Evolutionary conservation across 257 asterid species (phyloP).

Genomic region (Hygrophila difformis): DNA sequence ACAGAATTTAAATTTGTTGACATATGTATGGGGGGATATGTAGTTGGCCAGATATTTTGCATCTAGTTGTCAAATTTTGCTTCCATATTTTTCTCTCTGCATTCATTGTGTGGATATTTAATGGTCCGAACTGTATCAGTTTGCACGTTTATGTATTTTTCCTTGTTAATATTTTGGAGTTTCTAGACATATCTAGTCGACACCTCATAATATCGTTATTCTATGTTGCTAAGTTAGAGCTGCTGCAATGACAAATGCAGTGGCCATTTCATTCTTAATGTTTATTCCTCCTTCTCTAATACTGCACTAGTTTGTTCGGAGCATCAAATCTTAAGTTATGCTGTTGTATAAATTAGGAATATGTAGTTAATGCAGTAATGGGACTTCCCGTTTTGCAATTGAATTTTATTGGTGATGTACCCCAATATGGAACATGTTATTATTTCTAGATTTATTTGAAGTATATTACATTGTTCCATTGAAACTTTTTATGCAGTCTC

Average conservation of each 20-base stretch:
- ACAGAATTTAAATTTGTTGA: too few species aligned
- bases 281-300: neutral
- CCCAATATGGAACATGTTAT: neutral
- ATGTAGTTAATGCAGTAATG: neutral
- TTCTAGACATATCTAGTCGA: neutral
- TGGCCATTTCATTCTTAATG: neutral
- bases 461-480: neutral
- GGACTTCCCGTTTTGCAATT: neutral
- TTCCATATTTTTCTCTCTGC: too few species aligned
- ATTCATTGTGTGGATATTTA: too few species aligned
- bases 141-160: too few species aligned
- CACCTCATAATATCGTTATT: neutral
- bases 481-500: conserved; percentile 43
- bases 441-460: neutral
- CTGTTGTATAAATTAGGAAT: neutral
- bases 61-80: too few species aligned
- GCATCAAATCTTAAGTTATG: neutral
- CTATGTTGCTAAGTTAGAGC: too few species aligned
- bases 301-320: neutral
- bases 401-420: neutral
- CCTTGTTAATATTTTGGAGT: neutral
- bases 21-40: too few species aligned
- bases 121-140: too few species aligned
- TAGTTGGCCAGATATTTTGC: too few species aligned
- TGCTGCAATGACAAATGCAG: too few species aligned